A percentile compares a stretch with the other conserved stretches of the same genome.
Evolutionary conservation across 2,329 filamentous ascomycete species (phyloP).

Genomic region (Claviceps monticola): DNA sequence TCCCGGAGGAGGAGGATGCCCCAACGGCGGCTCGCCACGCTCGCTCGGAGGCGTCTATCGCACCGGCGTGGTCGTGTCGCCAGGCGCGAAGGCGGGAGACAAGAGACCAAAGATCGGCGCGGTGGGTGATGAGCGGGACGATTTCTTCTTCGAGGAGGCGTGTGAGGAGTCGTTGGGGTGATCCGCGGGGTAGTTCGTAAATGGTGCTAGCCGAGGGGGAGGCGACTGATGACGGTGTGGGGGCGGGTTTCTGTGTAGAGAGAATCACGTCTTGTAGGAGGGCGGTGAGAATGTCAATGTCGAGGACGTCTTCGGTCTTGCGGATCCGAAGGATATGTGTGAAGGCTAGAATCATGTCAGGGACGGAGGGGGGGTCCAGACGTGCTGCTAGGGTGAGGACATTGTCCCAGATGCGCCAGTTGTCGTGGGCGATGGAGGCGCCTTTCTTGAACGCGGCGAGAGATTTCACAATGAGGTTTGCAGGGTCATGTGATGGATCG

Average conservation of each 20-base stretch:
- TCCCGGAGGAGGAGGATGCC: conserved; percentile 34
- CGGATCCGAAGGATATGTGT: conserved; percentile 64
- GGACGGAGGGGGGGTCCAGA: conserved; percentile 58
- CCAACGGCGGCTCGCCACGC: conserved; percentile 65
- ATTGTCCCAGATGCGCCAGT: conserved; percentile 94
- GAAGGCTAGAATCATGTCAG: conserved; percentile 63
- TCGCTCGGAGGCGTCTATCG: conserved; percentile 76
- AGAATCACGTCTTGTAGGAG: conserved; percentile 59
- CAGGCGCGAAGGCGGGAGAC: conserved; percentile 61
- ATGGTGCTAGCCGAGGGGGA: conserved; percentile 9
- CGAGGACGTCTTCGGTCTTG: conserved; percentile 64
- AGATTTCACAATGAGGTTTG: conserved; percentile 56
- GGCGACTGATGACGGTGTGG: conserved; percentile 1
- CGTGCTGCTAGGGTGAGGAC: conserved; percentile 76
- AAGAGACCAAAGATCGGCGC: conserved; percentile 63
- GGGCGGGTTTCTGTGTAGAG: conserved; percentile 18
- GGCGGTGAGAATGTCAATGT: conserved; percentile 55
- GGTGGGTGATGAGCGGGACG: conserved; percentile 70
- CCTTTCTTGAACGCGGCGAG: conserved; percentile 79
- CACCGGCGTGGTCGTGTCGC: conserved; percentile 53
- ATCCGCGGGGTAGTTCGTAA: conserved; percentile 36
- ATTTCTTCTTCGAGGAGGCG: conserved; percentile 62
- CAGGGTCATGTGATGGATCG: conserved; percentile 31
- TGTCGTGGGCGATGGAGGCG: conserved; percentile 67
- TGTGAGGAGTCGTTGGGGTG: conserved; percentile 48